Evolutionary conservation across 306 rosid species (phyloP).

Genomic region (Hippophae rhamnoides): DNA sequence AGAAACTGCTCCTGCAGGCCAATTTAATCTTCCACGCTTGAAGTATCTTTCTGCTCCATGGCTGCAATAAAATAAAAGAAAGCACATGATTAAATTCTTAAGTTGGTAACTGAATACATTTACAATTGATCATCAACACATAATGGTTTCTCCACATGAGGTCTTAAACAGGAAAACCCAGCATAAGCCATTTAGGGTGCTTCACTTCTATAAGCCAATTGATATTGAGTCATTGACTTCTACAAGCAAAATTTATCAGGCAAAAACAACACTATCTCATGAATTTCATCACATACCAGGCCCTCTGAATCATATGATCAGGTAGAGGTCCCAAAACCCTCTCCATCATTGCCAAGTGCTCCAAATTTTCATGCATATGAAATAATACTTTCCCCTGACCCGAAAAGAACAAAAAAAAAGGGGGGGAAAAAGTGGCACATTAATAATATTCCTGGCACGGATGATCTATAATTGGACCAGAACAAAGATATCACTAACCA

Average conservation of each 20-base stretch:
- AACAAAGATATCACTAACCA: slow-evolving; percentile 40
- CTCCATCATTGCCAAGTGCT: slow-evolving; percentile 93
- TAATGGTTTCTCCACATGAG: neutral
- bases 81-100: neutral
- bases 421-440: neutral
- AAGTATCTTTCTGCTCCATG: slow-evolving; percentile 65
- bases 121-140: neutral
- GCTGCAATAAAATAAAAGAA: slow-evolving; percentile 17
- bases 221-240: too few relatives aligned
- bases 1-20: slow-evolving; percentile 75
- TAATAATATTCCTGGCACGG: neutral
- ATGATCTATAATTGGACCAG: neutral
- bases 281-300: slow-evolving; percentile 42
- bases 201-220: too few relatives aligned
- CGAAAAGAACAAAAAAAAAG: slow-evolving; percentile 7
- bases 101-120: too few relatives aligned
- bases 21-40: slow-evolving; percentile 59
- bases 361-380: slow-evolving; percentile 74
- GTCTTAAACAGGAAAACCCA: neutral
- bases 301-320: slow-evolving; percentile 54
- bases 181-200: neutral
- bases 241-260: too few relatives aligned
- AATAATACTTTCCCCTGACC: slow-evolving; percentile 71
- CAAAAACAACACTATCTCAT: too few relatives aligned
- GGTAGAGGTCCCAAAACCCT: slow-evolving; percentile 76